Conservation (phyloP, 495 filamentous ascomycete species). For the Talaromyces ruber region DNA sequence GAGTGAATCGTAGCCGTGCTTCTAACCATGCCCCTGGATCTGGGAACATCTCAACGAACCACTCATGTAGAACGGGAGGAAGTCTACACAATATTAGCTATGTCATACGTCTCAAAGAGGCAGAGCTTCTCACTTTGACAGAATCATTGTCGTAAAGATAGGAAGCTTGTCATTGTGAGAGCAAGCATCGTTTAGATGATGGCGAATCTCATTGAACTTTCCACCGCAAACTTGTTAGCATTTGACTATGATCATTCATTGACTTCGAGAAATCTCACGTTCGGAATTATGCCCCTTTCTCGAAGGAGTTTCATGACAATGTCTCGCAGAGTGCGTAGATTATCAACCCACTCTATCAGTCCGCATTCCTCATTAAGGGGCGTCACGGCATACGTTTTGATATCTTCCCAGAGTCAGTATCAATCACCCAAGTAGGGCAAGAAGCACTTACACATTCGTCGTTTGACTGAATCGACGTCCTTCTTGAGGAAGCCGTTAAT, state of each 20-base stretch:
- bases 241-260: not conserved
- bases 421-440: not conserved
- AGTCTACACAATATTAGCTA: constrained; percentile 38
- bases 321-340: constrained; percentile 85
- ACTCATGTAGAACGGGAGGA: constrained; percentile 78
- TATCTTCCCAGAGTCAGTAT: constrained; percentile 45
- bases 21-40: constrained; percentile 88
- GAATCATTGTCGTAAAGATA: constrained; percentile 63
- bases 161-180: constrained; percentile 42
- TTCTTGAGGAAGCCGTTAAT: constrained; percentile 89
- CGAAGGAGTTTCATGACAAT: constrained; percentile 75
- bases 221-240: not conserved
- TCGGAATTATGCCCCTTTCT: constrained; percentile 54
- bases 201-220: constrained; percentile 51
- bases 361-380: constrained; percentile 97
- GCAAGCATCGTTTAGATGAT: constrained; percentile 49
- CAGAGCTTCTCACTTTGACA: constrained; percentile 28
- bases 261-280: constrained; percentile 13
- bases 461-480: constrained; percentile 80
- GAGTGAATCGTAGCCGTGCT: constrained; percentile 82
- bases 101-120: not conserved
- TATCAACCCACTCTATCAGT: constrained; percentile 98
- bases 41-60: constrained; percentile 93
- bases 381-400: constrained; percentile 94
- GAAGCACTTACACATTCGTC: constrained; percentile 53